Base-by-base conservation (phyloP, 2,329 filamentous ascomycete genomes). In the Paraconiothyrium sp. region DNA sequence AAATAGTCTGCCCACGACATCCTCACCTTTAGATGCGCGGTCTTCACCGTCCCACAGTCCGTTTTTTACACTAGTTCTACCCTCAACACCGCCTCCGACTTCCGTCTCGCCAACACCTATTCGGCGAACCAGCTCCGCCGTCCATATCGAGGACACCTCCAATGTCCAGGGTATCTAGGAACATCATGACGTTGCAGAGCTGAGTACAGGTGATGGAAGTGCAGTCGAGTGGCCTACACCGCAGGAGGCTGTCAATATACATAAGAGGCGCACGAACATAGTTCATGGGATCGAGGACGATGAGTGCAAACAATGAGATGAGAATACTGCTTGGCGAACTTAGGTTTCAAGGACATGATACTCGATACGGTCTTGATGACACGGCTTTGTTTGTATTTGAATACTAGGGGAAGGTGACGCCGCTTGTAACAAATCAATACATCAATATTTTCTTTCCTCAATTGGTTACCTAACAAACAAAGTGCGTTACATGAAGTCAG, bases 191-290 rank as follows among this genome's bases (percentile, higher is more conserved):
- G 41, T 22, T n/a, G 16, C 3, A 37, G 43, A 39, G 27, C 6
- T 8, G 43, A 46, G 54, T 27, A 41, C 35, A 16, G 61, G 41
- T 3, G 56, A 54, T 11, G 63, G 58, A 13, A 59, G 57, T 44
- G 59, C 50, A 10, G 52, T 60, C 14, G 67, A 68, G 24, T 73
- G 69, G 69, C 68, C 66, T 2, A 66, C 62, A 41, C 51, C 68
- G 27, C 54, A 61, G 50, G 67, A 71, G 51, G 61, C 67, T 13
- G 47, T 56, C 22, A 55, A 49, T 9, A 14, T 48, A 24, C 55
- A 35, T 27, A 52, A 51, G 43, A 54, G 62, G 48, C 41, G 49
- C 3, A 37, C 35, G 27, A 39, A 48, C 20, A 60, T 52, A 35
- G 51, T 9, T 10, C 48, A 24, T 43, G 34, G 41, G 16, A 47